Percentiles rank a stretch among this genome's conserved stretches.
Evolutionary conservation across 345 rosid species (phyloP).

Genomic region (Syzygium aromaticum): DNA sequence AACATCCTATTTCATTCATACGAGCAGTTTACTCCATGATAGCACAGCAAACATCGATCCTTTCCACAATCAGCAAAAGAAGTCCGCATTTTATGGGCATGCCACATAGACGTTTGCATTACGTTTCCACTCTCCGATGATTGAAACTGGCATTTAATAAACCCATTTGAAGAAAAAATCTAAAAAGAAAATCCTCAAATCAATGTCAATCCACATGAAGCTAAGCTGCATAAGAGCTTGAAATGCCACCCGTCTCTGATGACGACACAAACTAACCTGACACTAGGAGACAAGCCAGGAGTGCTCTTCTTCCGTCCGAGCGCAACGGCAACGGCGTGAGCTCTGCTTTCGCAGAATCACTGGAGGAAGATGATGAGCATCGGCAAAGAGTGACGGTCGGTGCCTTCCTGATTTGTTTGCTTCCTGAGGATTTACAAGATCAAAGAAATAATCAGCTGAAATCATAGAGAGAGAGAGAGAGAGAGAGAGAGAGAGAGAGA

Average conservation of each 20-base stretch:
- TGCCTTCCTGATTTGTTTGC: slow-evolving; percentile 9
- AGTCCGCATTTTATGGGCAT: not conserved
- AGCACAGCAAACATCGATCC: not conserved
- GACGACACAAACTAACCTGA: slow-evolving; percentile 28
- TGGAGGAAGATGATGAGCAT: slow-evolving; percentile 35
- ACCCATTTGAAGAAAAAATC: not conserved
- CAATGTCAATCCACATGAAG: not conserved
- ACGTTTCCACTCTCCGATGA: not conserved
- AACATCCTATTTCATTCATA: not conserved
- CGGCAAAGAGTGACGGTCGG: slow-evolving; percentile 13
- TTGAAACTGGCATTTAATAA: not conserved
- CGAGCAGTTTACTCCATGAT: not conserved
- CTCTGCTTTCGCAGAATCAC: slow-evolving; percentile 9
- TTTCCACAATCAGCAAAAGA: not conserved
- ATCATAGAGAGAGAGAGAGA: not conserved
- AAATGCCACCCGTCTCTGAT: not conserved
- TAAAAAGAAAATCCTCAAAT: not conserved
- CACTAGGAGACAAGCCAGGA: slow-evolving; percentile 48
- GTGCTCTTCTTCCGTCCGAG: slow-evolving; percentile 44
- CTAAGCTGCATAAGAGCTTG: not conserved
- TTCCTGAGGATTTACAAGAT: slow-evolving; percentile 22
- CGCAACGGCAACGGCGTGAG: slow-evolving; percentile 9
- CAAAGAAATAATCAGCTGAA: not conserved
- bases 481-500: not conserved
- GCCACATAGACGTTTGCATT: not conserved